A percentile compares a stretch with the other conserved stretches of the same genome.
phyloP scores from a whole-genome alignment of 495 filamentous ascomycete genomes.

The Tuber melanosporum region DNA sequence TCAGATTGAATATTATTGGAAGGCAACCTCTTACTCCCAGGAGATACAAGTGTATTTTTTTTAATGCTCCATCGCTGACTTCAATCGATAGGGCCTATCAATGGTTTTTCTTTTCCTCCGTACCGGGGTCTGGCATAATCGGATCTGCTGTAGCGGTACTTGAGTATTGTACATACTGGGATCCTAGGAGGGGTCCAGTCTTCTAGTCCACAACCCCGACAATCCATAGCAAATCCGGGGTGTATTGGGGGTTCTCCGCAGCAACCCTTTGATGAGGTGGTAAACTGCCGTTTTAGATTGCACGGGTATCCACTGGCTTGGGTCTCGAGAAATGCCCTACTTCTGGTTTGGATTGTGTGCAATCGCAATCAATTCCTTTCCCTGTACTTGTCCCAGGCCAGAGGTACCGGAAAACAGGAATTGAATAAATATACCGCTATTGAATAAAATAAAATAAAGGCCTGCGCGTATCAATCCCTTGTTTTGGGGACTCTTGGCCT shows the following conservation, averaged over 20 bases:
- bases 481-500: no score
- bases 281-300: neutral
- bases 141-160: no score
- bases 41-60: no score
- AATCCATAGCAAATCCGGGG: neutral
- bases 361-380: neutral
- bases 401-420: no score
- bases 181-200: neutral
- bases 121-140: neutral
- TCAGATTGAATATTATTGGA: neutral
- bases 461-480: no score
- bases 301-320: neutral
- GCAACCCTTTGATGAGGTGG: neutral
- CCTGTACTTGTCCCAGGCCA: neutral
- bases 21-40: neutral
- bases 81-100: neutral
- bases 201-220: neutral
- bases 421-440: no score
- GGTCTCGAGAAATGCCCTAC: neutral
- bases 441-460: no score
- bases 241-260: neutral
- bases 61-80: no score
- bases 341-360: neutral
- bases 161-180: neutral
- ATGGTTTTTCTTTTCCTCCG: neutral